Evolutionary conservation across 768 basidiomycete genomes (phyloP), one percentile per base, ranked within the genome.

Genomic region (Hygrophoropsis aurantiaca): DNA sequence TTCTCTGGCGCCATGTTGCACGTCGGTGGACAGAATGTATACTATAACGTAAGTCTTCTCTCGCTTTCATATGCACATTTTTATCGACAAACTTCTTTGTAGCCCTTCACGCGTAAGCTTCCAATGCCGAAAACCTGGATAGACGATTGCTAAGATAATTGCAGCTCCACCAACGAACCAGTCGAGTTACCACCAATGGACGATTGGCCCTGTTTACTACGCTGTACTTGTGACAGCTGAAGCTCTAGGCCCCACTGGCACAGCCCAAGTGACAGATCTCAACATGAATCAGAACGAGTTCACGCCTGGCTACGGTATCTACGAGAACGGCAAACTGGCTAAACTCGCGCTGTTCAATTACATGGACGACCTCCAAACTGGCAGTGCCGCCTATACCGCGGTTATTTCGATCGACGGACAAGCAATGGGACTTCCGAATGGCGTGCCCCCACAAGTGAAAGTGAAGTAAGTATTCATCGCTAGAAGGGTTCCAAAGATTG

Each of bases 261-360:
- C 42, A 4, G 61, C 67, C 11, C 70, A 66, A 51, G 59, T 75
- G 11, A 57, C 69, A 19, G 74, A 75, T 54, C 53, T 75, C 19
- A 46, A 49, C 21, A 51, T 58, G 19, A 57, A 51, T 36, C 58
- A 59, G 25, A 61, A 55, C 51, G 60, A 59, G 42, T 65, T 58
- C 49, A 68, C 66, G 40, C 62, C 71, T 61, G 30, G 75, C 1
- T 82, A 80, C 55, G 85, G 77, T 7, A 75, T 91, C 45, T 90
- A 90, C 61, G 87, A 91, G 59, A 75, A 84, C 47, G 80, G 79
- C 21, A 30, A 67, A 19, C 69, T 75, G 8, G 56, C 66, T 9
- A 62, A 72, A 41, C 55, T 78, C 4, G 74, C 68, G 10, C 55
- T 78, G 19, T 66, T 81, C 70, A 82, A 82, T 64, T 80, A 66